Base-by-base conservation (phyloP, 257 asterid genomes). In the Osmanthus fragrans region DNA sequence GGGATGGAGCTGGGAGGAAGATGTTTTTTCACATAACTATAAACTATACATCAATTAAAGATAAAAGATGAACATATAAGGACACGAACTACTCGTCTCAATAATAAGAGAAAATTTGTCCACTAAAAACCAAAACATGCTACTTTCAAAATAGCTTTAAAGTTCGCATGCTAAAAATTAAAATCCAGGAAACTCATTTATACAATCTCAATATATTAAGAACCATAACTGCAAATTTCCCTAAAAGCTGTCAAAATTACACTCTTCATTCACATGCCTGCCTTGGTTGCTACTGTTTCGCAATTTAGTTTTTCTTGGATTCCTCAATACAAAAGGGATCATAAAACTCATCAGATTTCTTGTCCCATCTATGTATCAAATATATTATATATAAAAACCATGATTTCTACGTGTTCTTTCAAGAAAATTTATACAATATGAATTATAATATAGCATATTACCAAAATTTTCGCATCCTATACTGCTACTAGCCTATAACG, bases 281-380 rank as follows among this genome's bases (percentile, higher is more conserved):
- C 30, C 66, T 58, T 23, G 66, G 66, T 58, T 8, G 1, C 66
- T 21, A 58, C 18, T n/a, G 29, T 13, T 23, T 11, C 2, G 39
- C 29, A 19, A 25, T 9, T 37, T 23, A 19, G 84, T 82, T 29
- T 75, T 73, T 32, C 85, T 78, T 0, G 87, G 81, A 74, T 81
- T 54, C 39, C 74, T 84, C 7, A 77, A 74, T 39, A 75, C 83
- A 21, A 30, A 81, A 15, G 81, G 85, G 16, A 82, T 73, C 81
- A 84, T 84, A 56, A 74, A 84, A 56, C 40, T 63, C 72, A 40
- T 72, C 0, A 81, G 54, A 34, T 72, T 71, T 42, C 76, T 72
- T 34, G 73, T 63, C 69, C 4, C 36, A 7, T 25, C 9, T 27
- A 63, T 63, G 36, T 11, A 63, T 25, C 36, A 12, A 25, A 25